Base-by-base conservation (phyloP, 208 protist species). In the Crithidia thermophila region DNA sequence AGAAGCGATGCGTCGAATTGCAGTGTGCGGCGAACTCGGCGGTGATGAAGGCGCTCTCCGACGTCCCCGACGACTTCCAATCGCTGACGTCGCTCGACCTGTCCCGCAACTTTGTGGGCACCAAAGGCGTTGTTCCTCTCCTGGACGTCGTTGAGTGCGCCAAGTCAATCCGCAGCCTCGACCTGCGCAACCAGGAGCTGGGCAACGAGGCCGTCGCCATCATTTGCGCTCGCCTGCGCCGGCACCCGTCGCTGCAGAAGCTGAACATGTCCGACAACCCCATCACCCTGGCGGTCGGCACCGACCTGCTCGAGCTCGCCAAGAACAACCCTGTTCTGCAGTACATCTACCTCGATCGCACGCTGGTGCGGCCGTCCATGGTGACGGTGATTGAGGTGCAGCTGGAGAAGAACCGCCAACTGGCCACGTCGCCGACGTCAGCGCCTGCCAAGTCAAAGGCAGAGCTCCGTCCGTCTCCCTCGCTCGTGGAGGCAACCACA, bases 241-340 rank as follows among this genome's bases (percentile, higher is more conserved):
- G 75, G 8, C 90, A 97, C 72, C 82, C 79, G 0, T 74, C 82
- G 0, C 47, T 97, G 57, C 47, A 77, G 20, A 75, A 58, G n/a
- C 49, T 97, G 21, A 85, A 97, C 65, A 61, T 97, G 30, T 91
- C 84, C 0, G 64, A 88, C 40, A 97, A 97, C 60, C 87, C 88
- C 20, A 77, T 97, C 62, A 94, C 79, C 43, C 87, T 95, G 57
- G 72, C 82, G 8, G 81, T 72, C 4, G 84, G 81, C 14, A 58
- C 67, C 4, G 67, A 77, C 11, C 56, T 97, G 30, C 74, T 97
- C 0, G 80, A 95, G 18, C 82, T 96, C 16, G 79, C 70, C 0
- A 86, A 80, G 58, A 49, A 53, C 18, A 96, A 94, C 58, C 16
- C 67, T 0, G 74, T 77, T 8, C 73, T 97, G 39, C 80, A 90